These are phyloP conservation scores for Aegilops speltoides DNA, from an alignment of 176 grass and related monocot species.

Conservation along the genomic window DNA sequence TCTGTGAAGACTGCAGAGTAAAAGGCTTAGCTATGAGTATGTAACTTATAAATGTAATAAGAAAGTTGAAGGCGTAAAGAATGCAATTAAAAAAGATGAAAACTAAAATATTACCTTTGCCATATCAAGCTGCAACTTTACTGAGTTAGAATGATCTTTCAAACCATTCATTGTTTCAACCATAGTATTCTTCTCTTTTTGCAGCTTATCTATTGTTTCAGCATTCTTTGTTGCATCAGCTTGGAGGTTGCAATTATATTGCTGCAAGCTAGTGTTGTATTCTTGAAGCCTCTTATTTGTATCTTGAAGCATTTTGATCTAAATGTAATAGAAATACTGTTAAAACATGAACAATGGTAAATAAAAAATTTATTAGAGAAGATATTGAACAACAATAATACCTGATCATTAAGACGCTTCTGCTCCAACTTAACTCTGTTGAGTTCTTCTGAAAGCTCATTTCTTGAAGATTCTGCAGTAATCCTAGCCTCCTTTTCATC, in stretches of 20 bases:
- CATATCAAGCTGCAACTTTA: conserved; percentile 75
- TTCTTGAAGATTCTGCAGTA: conserved; percentile 25
- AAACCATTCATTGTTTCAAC: conserved; percentile 65
- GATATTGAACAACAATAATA: not conserved
- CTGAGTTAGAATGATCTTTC: conserved; percentile 64
- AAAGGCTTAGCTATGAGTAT: not conserved
- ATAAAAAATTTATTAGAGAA: not conserved
- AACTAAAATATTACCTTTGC: conserved; percentile 40
- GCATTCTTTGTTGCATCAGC: conserved; percentile 60
- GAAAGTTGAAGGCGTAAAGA: not conserved
- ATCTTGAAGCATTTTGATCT: conserved; percentile 86
- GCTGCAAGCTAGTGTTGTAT: conserved; percentile 90
- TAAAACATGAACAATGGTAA: not conserved
- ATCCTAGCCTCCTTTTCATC: conserved; percentile 47
- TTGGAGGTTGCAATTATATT: conserved; percentile 89
- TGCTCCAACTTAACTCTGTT: conserved; percentile 45
- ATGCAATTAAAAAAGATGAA: not conserved
- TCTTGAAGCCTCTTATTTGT: conserved; percentile 80
- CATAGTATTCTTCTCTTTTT: conserved; percentile 91
- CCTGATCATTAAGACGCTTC: conserved; percentile 57
- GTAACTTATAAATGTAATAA: not conserved
- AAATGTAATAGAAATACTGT: not conserved
- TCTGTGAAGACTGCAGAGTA: conserved; percentile 58
- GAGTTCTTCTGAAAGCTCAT: conserved; percentile 48
- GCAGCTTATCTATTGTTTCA: conserved; percentile 59